These are phyloP conservation scores for Nicotiana undulata DNA, from an alignment of 257 asterid genomes.

Conservation along the genomic window DNA sequence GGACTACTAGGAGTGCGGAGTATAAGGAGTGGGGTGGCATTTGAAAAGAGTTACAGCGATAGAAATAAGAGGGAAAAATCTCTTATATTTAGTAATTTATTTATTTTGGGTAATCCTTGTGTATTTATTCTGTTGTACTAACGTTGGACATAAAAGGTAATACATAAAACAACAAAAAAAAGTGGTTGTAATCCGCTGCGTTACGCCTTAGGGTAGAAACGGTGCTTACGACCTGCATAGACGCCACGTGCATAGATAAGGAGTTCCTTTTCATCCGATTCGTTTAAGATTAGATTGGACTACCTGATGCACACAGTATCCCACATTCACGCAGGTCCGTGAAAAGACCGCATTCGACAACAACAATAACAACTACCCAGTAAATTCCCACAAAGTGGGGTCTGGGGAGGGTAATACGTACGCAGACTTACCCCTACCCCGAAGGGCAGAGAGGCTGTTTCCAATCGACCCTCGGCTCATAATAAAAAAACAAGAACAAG, in stretches of 20 bases:
- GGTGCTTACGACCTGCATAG: not conserved
- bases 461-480: too few relatives aligned
- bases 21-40: slow-evolving; percentile 13
- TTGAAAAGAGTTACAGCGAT: slow-evolving; percentile 27
- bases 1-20: not conserved
- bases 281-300: too few relatives aligned
- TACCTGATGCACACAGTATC: too few relatives aligned
- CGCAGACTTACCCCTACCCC: too few relatives aligned
- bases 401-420: too few relatives aligned
- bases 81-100: slow-evolving; percentile 12
- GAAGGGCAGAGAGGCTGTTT: too few relatives aligned
- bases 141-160: not conserved
- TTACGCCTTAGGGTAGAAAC: not conserved
- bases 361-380: too few relatives aligned
- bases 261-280: not conserved
- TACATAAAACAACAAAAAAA: not conserved
- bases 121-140: slow-evolving; percentile 2
- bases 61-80: slow-evolving; percentile 36
- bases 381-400: too few relatives aligned
- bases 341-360: too few relatives aligned
- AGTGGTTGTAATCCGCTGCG: not conserved
- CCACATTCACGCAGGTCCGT: too few relatives aligned
- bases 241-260: not conserved
- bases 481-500: too few relatives aligned
- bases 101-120: slow-evolving; percentile 1